Evolutionary conservation across 192 early-diverging fungal species (phyloP).

Genomic region (Entrophospora sp.): DNA sequence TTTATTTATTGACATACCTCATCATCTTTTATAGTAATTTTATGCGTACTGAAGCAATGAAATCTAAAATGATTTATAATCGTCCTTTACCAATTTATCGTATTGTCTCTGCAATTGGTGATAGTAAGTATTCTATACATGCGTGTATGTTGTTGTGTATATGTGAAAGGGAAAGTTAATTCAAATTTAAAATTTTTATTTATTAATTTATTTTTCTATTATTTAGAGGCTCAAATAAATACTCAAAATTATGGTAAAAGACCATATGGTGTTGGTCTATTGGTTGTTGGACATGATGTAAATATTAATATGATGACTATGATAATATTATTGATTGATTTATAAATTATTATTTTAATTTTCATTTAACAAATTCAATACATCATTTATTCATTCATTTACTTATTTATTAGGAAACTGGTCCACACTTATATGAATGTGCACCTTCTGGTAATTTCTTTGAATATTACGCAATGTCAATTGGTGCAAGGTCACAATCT

Average conservation of each 20-base stretch:
- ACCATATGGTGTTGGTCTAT: slow-evolving; percentile 96
- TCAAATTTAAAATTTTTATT: too few relatives aligned
- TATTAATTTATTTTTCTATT: neutral
- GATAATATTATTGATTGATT: neutral
- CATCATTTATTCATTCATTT: neutral
- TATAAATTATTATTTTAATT: neutral
- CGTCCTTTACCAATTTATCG: slow-evolving; percentile 81
- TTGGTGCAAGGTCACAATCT: slow-evolving; percentile 92
- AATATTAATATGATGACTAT: too few relatives aligned
- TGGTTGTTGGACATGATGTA: slow-evolving; percentile 86
- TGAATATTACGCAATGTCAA: slow-evolving; percentile 90
- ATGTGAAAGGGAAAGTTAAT: too few relatives aligned
- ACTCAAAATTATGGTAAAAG: slow-evolving; percentile 93
- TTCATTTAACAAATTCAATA: too few relatives aligned
- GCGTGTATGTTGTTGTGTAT: too few relatives aligned
- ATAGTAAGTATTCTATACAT: slow-evolving; percentile 75
- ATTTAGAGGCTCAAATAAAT: slow-evolving; percentile 87
- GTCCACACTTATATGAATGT: slow-evolving; percentile 93
- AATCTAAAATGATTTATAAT: slow-evolving; percentile 79
- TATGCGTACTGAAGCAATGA: slow-evolving; percentile 92
- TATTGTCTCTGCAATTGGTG: slow-evolving; percentile 76
- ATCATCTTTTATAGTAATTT: slow-evolving; percentile 56
- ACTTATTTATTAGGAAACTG: slow-evolving; percentile 54
- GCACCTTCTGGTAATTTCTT: slow-evolving; percentile 86
- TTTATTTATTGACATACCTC: neutral